Percentiles rank a stretch among this genome's conserved stretches.
Conservation (phyloP, 176 grass and related monocot genomes). For the Zoysia japonica region DNA sequence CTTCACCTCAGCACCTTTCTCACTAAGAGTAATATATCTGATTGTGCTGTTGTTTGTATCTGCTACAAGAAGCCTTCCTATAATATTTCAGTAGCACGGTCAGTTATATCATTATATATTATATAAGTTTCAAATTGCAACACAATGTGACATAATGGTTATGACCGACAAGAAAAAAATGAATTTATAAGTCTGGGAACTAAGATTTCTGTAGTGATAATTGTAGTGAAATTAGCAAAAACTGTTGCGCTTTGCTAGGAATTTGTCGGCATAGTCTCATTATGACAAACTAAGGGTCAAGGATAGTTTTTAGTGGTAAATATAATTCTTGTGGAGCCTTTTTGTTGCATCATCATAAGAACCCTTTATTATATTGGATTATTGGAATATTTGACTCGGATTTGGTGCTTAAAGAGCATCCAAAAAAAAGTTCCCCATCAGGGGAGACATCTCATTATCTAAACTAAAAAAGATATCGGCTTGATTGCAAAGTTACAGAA, state of each 20-base stretch:
- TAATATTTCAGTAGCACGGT: slow-evolving; percentile 52
- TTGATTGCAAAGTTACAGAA: not conserved
- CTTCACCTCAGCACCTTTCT: slow-evolving; percentile 61
- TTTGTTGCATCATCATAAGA: no score
- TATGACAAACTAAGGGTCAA: not conserved
- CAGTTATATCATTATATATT: not conserved
- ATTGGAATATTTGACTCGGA: not conserved
- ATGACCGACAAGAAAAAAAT: not conserved
- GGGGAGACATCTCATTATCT: not conserved
- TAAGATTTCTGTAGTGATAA: not conserved
- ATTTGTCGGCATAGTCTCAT: not conserved
- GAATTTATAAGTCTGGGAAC: not conserved
- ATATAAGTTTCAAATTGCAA: slow-evolving; percentile 16
- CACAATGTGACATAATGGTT: not conserved
- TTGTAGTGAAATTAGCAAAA: not conserved
- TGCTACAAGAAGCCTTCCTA: slow-evolving; percentile 86
- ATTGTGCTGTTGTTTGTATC: slow-evolving; percentile 97
- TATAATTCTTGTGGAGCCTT: not conserved
- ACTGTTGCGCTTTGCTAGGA: not conserved
- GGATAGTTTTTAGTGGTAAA: not conserved
- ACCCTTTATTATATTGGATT: not conserved
- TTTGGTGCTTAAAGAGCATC: not conserved
- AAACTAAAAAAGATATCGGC: not conserved
- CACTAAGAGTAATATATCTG: slow-evolving; percentile 73
- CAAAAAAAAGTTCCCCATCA: not conserved